These are phyloP conservation scores for Cercospora sp. DNA, from an alignment of 2,329 filamentous ascomycete species.

Conservation along the genomic window DNA sequence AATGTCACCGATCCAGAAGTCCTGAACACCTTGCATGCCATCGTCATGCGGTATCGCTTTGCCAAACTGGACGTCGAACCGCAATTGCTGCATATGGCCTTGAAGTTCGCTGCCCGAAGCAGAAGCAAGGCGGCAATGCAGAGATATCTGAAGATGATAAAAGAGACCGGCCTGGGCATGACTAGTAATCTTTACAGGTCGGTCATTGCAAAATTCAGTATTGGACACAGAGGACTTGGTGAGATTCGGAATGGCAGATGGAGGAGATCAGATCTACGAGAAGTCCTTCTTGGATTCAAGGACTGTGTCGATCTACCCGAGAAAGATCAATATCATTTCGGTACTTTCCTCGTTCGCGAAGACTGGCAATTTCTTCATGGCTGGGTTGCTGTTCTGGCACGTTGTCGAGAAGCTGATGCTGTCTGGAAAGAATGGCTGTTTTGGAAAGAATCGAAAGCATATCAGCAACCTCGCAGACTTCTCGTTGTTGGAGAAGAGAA, in stretches of 20 bases:
- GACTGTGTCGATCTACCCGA: conserved; percentile 30
- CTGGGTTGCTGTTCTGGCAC: conserved; percentile 39
- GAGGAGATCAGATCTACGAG: conserved; percentile 37
- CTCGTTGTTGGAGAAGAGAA: not conserved
- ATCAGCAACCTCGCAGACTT: conserved; percentile 28
- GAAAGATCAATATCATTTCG: conserved; percentile 37
- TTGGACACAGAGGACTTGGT: conserved; percentile 39
- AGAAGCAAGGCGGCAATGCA: conserved; percentile 37
- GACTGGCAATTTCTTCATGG: conserved; percentile 40
- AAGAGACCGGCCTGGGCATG: conserved; percentile 26
- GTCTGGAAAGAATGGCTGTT: conserved; percentile 39
- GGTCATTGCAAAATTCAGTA: conserved; percentile 42
- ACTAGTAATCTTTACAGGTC: conserved; percentile 35
- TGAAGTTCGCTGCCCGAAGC: conserved; percentile 40
- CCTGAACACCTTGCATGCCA: conserved; percentile 30
- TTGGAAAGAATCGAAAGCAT: conserved; percentile 33
- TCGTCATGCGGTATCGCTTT: conserved; percentile 32
- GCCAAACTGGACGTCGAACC: conserved; percentile 28
- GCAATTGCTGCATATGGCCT: conserved; percentile 30
- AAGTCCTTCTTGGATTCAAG: conserved; percentile 40
- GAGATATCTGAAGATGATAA: conserved; percentile 32
- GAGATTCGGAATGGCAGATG: conserved; percentile 43
- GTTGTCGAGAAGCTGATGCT: conserved; percentile 33
- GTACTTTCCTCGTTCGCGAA: conserved; percentile 33
- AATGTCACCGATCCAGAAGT: conserved; percentile 35